Conservation (phyloP, 2,329 filamentous ascomycete species). For the Calonectria hongkongensis region DNA sequence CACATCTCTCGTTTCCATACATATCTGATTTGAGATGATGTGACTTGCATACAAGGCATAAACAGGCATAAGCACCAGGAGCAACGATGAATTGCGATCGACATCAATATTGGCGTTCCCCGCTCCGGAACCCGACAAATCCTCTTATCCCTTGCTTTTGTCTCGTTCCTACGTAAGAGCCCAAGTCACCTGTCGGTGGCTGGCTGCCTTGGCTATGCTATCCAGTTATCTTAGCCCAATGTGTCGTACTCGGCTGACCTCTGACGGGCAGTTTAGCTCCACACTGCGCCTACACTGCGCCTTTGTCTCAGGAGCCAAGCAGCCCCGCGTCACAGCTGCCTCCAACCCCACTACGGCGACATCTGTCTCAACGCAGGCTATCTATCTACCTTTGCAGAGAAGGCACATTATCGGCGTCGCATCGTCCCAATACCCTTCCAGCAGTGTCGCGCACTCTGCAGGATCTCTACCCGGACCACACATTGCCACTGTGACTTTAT, state of each 20-base stretch:
- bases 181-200: conserved; percentile 13
- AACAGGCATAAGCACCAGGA: neutral
- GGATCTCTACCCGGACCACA: neutral
- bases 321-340: conserved; percentile 37
- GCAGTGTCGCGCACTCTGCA: neutral
- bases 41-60: neutral
- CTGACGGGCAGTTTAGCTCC: conserved; percentile 30
- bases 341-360: conserved; percentile 37
- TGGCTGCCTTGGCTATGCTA: conserved; percentile 13
- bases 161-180: conserved; percentile 11
- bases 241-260: conserved; percentile 35
- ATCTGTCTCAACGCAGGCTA: conserved; percentile 25
- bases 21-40: neutral
- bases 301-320: conserved; percentile 7
- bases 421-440: neutral
- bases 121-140: neutral
- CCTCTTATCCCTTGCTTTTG: conserved; percentile 19
- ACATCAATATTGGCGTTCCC: neutral
- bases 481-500: neutral
- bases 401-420: conserved; percentile 1
- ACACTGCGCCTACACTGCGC: conserved; percentile 17
- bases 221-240: conserved; percentile 29
- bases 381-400: conserved; percentile 30
- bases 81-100: conserved; percentile 20
- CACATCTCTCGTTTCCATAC: conserved; percentile 1